Conservation (phyloP, 345 rosid genomes). For the Passiflora organensis region DNA sequence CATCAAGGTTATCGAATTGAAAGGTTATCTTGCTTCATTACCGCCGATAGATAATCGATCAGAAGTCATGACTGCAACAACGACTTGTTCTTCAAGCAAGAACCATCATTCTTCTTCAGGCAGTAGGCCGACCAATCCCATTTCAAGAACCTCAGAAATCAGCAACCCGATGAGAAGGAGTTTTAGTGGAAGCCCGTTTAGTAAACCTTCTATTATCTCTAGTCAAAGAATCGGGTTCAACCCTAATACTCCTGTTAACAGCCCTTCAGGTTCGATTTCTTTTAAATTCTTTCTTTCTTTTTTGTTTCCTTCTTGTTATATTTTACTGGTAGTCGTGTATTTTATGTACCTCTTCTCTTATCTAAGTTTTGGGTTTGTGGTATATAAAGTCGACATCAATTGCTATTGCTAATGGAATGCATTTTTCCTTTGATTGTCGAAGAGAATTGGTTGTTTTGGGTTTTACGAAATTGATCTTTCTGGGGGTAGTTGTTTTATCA, state of each 20-base stretch:
- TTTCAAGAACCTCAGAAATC: constrained; percentile 51
- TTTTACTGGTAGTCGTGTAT: no score
- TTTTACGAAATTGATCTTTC: no score
- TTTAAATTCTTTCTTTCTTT: not conserved
- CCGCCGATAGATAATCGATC: not conserved
- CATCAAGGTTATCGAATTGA: not conserved
- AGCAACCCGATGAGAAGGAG: constrained; percentile 65
- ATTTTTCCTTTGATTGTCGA: not conserved
- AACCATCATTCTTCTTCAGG: constrained; percentile 10
- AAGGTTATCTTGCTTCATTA: not conserved
- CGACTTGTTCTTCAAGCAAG: constrained; percentile 9
- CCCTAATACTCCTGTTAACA: constrained; percentile 50
- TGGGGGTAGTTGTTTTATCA: no score
- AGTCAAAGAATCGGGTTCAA: constrained; percentile 33
- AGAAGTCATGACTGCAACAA: constrained; percentile 12
- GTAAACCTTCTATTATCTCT: constrained; percentile 38
- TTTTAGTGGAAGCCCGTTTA: constrained; percentile 51
- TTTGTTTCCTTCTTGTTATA: not conserved
- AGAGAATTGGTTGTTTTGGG: not conserved
- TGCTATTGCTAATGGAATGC: not conserved
- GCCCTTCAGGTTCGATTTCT: constrained; percentile 49
- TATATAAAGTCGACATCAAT: no score
- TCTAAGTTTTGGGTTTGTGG: no score
- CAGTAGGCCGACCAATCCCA: constrained; percentile 32
- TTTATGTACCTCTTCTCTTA: no score